Evolutionary conservation across 805 yeast species (phyloP).

Genomic region (Spathaspora girioi): DNA sequence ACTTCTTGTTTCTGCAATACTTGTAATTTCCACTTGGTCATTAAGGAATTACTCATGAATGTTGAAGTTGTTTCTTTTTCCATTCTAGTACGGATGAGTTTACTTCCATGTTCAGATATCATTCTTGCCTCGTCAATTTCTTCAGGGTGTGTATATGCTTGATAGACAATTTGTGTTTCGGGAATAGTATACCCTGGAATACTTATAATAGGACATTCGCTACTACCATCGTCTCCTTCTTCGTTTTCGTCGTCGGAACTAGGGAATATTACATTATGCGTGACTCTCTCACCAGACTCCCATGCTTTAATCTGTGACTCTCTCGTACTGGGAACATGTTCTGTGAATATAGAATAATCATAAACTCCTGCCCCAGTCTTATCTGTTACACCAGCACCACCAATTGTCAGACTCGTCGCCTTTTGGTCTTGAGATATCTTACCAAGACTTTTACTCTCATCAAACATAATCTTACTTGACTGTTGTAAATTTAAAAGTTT

Average conservation of each 20-base stretch:
- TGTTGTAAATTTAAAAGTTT: conserved; percentile 38
- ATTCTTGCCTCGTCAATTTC: not conserved
- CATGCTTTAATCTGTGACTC: conserved; percentile 42
- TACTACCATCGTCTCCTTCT: conserved; percentile 8
- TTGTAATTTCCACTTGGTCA: conserved; percentile 36
- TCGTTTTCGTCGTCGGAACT: conserved; percentile 11
- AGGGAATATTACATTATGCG: conserved; percentile 33
- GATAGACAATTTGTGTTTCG: conserved; percentile 26
- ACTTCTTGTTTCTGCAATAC: conserved; percentile 38
- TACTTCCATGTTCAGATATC: not conserved
- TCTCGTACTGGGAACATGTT: conserved; percentile 32
- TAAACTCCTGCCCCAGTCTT: conserved; percentile 12
- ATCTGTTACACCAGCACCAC: not conserved
- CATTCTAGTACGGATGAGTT: not conserved
- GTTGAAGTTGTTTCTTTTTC: not conserved
- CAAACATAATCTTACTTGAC: conserved; percentile 24
- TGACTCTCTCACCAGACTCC: conserved; percentile 42
- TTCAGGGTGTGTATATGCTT: conserved; percentile 3
- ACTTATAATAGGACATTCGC: conserved; percentile 15
- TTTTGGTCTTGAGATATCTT: not conserved
- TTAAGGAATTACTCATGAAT: conserved; percentile 19
- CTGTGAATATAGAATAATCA: conserved; percentile 35
- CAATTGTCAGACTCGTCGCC: not conserved
- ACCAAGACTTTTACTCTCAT: conserved; percentile 2
- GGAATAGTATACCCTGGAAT: conserved; percentile 40